These are phyloP conservation scores for Psidium guajava DNA, from an alignment of 345 rosid species.

Conservation along the genomic window DNA sequence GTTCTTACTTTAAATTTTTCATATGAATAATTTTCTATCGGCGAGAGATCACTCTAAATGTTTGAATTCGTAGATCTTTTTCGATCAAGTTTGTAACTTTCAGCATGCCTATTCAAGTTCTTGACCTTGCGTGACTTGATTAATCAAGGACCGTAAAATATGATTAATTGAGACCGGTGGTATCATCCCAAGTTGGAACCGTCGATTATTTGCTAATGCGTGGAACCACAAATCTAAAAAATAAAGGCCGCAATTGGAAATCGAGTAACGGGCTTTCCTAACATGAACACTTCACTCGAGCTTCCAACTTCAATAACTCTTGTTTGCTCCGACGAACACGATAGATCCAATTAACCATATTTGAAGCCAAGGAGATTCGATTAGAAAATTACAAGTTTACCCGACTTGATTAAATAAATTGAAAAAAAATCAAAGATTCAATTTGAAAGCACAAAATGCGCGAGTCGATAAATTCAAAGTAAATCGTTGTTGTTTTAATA, in stretches of 20 bases:
- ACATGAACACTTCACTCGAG: neutral
- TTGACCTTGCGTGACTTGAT: neutral
- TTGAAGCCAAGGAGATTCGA: too few species aligned
- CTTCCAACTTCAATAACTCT: neutral
- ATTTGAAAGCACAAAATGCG: neutral
- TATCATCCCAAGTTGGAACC: neutral
- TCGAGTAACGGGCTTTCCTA: neutral
- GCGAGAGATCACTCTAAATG: neutral
- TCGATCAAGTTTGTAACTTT: rapidly evolving
- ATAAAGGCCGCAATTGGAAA: neutral
- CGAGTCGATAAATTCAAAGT: neutral
- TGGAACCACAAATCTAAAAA: neutral
- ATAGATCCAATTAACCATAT: neutral
- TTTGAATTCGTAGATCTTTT: neutral
- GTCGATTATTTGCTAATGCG: neutral
- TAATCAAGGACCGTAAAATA: neutral
- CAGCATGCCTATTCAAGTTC: neutral
- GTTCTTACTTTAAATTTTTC: too few species aligned
- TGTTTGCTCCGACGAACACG: neutral
- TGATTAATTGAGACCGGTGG: neutral
- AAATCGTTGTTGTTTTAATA: neutral
- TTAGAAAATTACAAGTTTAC: neutral
- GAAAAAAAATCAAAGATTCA: neutral
- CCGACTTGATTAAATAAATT: neutral
- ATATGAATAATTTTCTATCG: neutral